These are phyloP conservation scores for Penicillium silybi DNA, from an alignment of 495 filamentous ascomycete species.

Conservation along the genomic window DNA sequence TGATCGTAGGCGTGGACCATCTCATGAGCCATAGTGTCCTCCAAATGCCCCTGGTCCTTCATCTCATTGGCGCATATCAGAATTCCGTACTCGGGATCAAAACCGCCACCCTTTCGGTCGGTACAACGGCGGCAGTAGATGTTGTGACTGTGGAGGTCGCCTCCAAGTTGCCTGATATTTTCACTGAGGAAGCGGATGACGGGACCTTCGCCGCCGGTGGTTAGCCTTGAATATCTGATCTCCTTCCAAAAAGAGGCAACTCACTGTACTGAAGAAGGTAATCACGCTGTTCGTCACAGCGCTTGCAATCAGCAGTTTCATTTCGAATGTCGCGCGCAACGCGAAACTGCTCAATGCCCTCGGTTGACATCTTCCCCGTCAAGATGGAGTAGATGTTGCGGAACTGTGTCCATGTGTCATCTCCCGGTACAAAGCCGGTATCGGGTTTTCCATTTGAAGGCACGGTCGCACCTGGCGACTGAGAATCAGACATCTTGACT, in stretches of 20 bases:
- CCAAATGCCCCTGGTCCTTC: constrained; percentile 66
- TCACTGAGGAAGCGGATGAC: constrained; percentile 78
- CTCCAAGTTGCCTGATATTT: constrained; percentile 72
- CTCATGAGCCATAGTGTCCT: constrained; percentile 95
- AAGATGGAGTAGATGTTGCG: constrained; percentile 75
- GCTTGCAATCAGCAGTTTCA: constrained; percentile 67
- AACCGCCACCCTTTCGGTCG: constrained; percentile 68
- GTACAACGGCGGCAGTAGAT: constrained; percentile 77
- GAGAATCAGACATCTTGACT: constrained; percentile 33
- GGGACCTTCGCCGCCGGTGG: constrained; percentile 48
- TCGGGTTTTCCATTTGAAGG: constrained; percentile 24
- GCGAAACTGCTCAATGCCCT: constrained; percentile 68
- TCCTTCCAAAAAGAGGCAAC: neutral
- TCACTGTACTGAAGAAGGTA: constrained; percentile 73
- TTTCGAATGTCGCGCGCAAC: constrained; percentile 60
- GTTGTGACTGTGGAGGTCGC: constrained; percentile 65
- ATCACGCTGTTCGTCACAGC: constrained; percentile 73
- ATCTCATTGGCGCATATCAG: constrained; percentile 86
- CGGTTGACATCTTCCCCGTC: constrained; percentile 62
- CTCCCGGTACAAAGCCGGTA: constrained; percentile 46
- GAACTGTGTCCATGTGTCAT: constrained; percentile 67
- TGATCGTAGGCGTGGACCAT: constrained; percentile 98
- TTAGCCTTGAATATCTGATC: neutral
- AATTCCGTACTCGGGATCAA: constrained; percentile 79
- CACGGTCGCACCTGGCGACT: constrained; percentile 18